Base-by-base conservation (phyloP, 192 early-diverging fungal genomes). In the Gaertneriomyces semiglobifer region DNA sequence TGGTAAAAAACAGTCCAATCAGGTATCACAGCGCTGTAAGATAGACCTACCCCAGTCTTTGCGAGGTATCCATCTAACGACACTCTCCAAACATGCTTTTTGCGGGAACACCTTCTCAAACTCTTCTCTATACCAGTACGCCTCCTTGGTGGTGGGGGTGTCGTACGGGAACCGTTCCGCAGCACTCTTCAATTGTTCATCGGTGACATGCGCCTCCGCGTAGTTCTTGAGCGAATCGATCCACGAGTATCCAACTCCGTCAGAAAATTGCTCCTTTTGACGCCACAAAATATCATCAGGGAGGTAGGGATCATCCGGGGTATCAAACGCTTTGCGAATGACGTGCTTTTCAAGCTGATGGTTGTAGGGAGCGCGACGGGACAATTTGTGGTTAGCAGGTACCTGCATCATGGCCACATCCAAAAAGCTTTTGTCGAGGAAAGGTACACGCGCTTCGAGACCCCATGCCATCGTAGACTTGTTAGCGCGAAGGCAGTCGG, bases 401-500 rank as follows among this genome's bases (percentile, higher is more conserved):
- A 93, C 81, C 53, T 70, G 48, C 58, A 80, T 84, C 96, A 98
- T 98, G 20, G 92, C 88, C 5, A 92, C 88, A 74, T 96, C 90
- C 70, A 98, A 70, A 71, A 98, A 97, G 39, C 81, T 82, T 79
- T 86, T 88, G 84, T 98, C 96, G 51, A 96, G 80, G 88, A 98
- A 98, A 44, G 96, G 96, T 18, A 98, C 96, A 71, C 96, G 93
- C 11, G 93, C 93, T 74, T 98, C 96, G 47, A 98, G 88, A 70
- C 96, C 96, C 96, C 96, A 98, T 6, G 96, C 96, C 94, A 98
- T 97, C 47, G 96, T 98, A 4, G 93, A 91, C 77, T 98, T 97
- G 89, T 98, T 97, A 75, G 96, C 96, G 71, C 96, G 93, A 58
- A 98, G 80, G 78, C 90, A 92, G 76, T 98, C 96, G 71, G 92